phyloP scores from a whole-genome alignment of 176 grass and related monocot genomes.

The Sorghum bicolor region DNA sequence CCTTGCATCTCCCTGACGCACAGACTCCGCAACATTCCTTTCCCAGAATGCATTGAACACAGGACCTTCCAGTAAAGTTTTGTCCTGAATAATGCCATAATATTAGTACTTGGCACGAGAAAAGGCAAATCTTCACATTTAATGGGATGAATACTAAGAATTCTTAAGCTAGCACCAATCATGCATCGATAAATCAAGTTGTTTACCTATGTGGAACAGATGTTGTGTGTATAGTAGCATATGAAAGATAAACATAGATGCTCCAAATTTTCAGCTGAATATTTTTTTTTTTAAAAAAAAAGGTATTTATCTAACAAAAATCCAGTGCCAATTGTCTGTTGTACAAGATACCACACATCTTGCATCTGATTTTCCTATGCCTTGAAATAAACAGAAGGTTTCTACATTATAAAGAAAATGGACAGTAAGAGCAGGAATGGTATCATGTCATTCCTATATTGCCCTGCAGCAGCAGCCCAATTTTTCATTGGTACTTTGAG shows the following conservation, averaged over 20 bases:
- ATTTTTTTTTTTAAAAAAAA: not conserved
- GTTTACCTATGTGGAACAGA: constrained; percentile 18
- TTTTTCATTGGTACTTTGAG: constrained; percentile 1
- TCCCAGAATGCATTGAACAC: constrained; percentile 77
- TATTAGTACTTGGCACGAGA: constrained; percentile 22
- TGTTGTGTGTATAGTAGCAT: not conserved
- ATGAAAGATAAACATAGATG: not conserved
- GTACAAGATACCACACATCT: not conserved
- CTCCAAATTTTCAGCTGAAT: not conserved
- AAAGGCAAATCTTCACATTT: not conserved
- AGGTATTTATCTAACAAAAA: constrained; percentile 1
- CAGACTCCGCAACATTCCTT: constrained; percentile 77
- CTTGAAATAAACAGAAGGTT: not conserved
- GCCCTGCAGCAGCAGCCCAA: constrained; percentile 2
- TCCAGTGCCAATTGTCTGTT: not conserved
- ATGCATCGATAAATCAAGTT: constrained; percentile 17
- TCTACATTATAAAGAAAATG: not conserved
- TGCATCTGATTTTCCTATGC: not conserved
- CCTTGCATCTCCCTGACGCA: constrained; percentile 62
- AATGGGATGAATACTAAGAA: not conserved
- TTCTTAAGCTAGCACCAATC: constrained; percentile 14
- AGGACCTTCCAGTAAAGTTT: constrained; percentile 71
- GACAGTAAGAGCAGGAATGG: not conserved
- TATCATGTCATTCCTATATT: not conserved
- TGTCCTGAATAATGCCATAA: constrained; percentile 49